Evolutionary conservation across 2,329 filamentous ascomycete species (phyloP).

Genomic region (Diaporthe citriasiana): DNA sequence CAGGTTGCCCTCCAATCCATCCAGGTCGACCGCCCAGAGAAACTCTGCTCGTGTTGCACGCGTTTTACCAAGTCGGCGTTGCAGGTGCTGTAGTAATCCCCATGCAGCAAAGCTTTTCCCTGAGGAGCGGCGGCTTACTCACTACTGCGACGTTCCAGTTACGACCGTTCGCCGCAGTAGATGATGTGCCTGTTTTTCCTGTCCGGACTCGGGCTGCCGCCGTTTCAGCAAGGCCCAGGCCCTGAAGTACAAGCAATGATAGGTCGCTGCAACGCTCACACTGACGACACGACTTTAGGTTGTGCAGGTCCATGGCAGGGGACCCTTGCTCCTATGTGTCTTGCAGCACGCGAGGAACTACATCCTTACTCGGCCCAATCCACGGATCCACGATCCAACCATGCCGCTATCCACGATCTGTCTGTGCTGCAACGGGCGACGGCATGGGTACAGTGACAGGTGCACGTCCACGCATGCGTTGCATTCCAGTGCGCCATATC

Average conservation of each 20-base stretch:
- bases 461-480: background rate
- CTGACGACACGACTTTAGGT: slow-evolving; percentile 28
- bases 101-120: too few species aligned
- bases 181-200: background rate
- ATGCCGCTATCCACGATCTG: background rate
- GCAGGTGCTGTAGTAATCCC: slow-evolving; percentile 1
- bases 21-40: background rate
- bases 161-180: background rate
- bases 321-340: background rate
- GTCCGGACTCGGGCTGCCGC: background rate
- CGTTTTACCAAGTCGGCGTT: background rate
- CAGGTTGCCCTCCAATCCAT: background rate
- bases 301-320: background rate
- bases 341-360: background rate
- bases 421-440: background rate
- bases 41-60: background rate
- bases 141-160: background rate
- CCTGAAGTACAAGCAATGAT: background rate
- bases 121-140: too few species aligned
- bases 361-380: background rate
- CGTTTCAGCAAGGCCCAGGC: background rate
- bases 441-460: slow-evolving; percentile 3
- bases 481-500: background rate
- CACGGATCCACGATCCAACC: background rate
- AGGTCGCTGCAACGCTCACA: background rate